phyloP scores from a whole-genome alignment of 495 filamentous ascomycete genomes.

The Neurospora sp. region DNA sequence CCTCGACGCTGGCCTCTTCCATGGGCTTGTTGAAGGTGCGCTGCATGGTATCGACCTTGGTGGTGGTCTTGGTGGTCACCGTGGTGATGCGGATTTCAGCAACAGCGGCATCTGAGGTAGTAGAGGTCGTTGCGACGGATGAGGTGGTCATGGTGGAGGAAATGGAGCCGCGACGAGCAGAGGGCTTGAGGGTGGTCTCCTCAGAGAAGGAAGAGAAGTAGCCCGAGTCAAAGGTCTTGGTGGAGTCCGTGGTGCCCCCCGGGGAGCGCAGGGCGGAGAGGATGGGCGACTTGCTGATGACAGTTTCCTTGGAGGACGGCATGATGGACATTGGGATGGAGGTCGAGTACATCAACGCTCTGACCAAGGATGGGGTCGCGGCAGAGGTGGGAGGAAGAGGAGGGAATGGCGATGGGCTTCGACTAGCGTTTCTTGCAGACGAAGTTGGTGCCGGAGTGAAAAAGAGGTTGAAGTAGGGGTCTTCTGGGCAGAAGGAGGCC shows the following conservation, averaged over 20 bases:
- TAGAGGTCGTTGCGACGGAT: constrained; percentile 8
- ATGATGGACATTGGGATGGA: neutral
- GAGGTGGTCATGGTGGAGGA: constrained; percentile 6
- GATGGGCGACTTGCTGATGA: neutral
- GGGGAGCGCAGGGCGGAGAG: neutral
- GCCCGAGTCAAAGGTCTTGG: neutral
- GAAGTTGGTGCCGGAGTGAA: neutral
- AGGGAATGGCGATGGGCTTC: neutral
- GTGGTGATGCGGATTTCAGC: neutral
- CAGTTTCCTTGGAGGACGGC: neutral
- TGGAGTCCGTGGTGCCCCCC: neutral
- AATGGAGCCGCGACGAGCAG: constrained; percentile 6
- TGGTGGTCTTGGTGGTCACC: constrained; percentile 4
- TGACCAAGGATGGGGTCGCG: neutral
- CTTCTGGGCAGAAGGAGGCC: neutral
- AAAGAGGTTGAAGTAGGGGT: neutral
- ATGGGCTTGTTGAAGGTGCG: constrained; percentile 17
- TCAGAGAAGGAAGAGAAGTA: constrained; percentile 3
- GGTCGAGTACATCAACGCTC: neutral
- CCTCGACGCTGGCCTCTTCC: constrained; percentile 25
- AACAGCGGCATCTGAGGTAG: constrained; percentile 2
- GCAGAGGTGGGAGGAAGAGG: neutral
- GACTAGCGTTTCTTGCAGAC: neutral
- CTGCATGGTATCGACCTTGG: constrained; percentile 14
- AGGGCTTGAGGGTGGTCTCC: neutral